Percentiles rank a stretch among this genome's conserved stretches.
These are phyloP conservation scores for Lophiotrema nucula DNA, from an alignment of 495 filamentous ascomycete genomes.

Conservation along the genomic window DNA sequence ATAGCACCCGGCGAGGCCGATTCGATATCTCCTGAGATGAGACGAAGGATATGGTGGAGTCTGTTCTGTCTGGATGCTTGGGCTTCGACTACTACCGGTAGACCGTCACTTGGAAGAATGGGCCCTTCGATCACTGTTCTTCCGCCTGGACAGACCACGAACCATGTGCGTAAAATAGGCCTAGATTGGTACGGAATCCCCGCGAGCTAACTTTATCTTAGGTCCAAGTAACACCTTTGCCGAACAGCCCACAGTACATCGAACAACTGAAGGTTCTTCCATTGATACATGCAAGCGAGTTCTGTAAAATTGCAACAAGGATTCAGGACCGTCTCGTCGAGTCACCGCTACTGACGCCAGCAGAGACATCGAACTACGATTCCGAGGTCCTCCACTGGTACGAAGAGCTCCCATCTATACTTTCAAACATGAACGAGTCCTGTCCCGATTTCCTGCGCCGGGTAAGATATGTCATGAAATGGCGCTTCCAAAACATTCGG, in stretches of 20 bases:
- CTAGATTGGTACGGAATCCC: too few relatives aligned
- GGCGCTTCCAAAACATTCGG: constrained; percentile 75
- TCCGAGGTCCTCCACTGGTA: constrained; percentile 69
- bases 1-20: constrained; percentile 24
- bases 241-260: constrained; percentile 44
- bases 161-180: constrained; percentile 36
- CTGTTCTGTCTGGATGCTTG: constrained; percentile 78
- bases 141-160: constrained; percentile 55
- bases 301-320: constrained; percentile 74
- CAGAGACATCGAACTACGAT: constrained; percentile 66
- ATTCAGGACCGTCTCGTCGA: constrained; percentile 75
- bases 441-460: constrained; percentile 69
- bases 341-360: constrained; percentile 61
- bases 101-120: constrained; percentile 73
- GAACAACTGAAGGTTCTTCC: constrained; percentile 62
- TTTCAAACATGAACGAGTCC: constrained; percentile 58
- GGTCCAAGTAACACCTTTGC: constrained; percentile 10
- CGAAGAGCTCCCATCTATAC: constrained; percentile 67
- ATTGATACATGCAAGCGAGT: constrained; percentile 73
- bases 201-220: constrained; percentile 14
- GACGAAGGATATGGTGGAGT: constrained; percentile 76
- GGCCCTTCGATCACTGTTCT: constrained; percentile 71
- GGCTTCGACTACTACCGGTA: constrained; percentile 72
- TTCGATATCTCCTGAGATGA: constrained; percentile 56
- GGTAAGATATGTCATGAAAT: constrained; percentile 74